Evolutionary conservation across 2,329 filamentous ascomycete genomes (phyloP).

Genomic region (Tricladium varicosporioides): DNA sequence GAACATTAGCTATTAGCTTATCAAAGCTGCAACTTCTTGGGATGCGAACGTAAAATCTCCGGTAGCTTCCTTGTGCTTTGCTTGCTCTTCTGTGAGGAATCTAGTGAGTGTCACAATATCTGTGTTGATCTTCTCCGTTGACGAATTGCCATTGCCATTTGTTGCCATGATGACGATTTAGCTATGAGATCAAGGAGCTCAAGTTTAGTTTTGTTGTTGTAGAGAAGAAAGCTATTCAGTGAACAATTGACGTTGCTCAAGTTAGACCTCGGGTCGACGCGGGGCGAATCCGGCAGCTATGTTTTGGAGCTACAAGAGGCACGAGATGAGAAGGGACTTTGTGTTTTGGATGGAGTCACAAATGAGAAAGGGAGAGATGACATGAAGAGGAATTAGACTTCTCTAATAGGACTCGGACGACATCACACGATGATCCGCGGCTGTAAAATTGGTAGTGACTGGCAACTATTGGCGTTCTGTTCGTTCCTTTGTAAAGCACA

Average conservation of each 20-base stretch:
- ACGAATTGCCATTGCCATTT: constrained; percentile 18
- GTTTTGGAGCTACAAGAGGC: constrained; percentile 8
- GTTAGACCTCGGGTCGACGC: constrained; percentile 30
- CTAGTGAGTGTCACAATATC: constrained; percentile 94
- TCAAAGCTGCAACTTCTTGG: background rate
- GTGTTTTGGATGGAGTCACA: background rate
- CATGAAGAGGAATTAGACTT: constrained; percentile 17
- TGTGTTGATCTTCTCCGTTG: constrained; percentile 83
- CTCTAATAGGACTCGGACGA: constrained; percentile 14
- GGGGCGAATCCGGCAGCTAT: constrained; percentile 19
- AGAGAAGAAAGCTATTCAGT: background rate
- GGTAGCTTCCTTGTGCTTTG: constrained; percentile 88
- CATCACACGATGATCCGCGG: constrained; percentile 18
- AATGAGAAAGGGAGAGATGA: constrained; percentile 1
- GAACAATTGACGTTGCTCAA: constrained; percentile 15
- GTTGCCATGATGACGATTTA: constrained; percentile 24
- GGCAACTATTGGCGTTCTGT: background rate
- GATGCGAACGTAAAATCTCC: constrained; percentile 93
- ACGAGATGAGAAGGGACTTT: constrained; percentile 7
- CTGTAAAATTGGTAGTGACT: background rate
- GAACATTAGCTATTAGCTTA: constrained; percentile 11
- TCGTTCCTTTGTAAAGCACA: constrained; percentile 1
- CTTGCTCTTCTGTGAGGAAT: constrained; percentile 94
- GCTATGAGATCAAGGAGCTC: background rate
- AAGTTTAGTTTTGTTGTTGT: background rate